Base-by-base conservation (phyloP, 2,329 filamentous ascomycete genomes). In the Huntiella omanensis region DNA sequence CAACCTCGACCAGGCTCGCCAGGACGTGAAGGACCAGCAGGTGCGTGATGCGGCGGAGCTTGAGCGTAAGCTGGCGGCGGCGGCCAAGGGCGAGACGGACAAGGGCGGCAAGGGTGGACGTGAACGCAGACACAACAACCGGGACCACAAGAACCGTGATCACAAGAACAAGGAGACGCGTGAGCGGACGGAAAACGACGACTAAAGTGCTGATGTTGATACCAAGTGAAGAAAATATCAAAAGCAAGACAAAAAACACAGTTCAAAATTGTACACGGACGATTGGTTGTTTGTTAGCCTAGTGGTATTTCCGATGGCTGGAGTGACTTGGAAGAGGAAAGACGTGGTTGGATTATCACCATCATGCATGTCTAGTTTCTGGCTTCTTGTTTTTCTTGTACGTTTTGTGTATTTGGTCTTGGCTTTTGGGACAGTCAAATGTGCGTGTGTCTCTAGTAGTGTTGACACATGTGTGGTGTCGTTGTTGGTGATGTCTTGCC, bases 1-100 rank as follows among this genome's bases (percentile, higher is more conserved):
- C 47, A 83, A 91, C 40, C 73, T 96, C 54, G 75, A 79, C 57
- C 69, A 75, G 59, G 84, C 93, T 68, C 80, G 92, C 69, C 71
- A 79, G 64, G 80, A 83, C 56, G 87, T 81, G 54, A 71, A 81
- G 55, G 67, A 75, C 46, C 77, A 83, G 62, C 79, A 77, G 65
- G 85, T 92, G 68, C 79, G 79, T 54, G 84, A 85, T 64, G 63
- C 71, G 53, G 76, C 77, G 60, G 78, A 83, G 60, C 62, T 75
- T 17, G 81, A 85, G 65, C 70, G 76, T 55, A 83, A 83, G 64
- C 58, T 76, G 45, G 64, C 65, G 49, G 66, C 61, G 48, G 59
- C 60, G 15, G 60, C 60, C 33, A 57, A 52, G 51, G 57, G 57
- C 32, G 54, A 53, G 47, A 56, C 55, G 17, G 54, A 55, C 43